Conservation (phyloP, 129 eudicot species). For the Saussurea involucrata region DNA sequence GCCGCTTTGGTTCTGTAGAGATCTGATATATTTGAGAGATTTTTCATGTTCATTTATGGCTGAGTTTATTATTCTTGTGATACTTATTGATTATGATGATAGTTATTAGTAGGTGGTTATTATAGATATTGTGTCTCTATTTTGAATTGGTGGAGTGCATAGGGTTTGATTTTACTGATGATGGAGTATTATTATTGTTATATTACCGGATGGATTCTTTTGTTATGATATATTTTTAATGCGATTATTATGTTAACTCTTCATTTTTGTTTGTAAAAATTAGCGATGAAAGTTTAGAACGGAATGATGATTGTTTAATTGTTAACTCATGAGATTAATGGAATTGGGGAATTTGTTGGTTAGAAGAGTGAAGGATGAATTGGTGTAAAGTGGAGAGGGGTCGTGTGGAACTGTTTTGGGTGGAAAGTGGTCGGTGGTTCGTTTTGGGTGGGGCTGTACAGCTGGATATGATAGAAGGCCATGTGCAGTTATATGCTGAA, state of each 20-base stretch:
- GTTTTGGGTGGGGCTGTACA: neutral
- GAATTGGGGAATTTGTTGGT: neutral
- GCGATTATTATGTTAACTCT: neutral
- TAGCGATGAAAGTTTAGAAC: neutral
- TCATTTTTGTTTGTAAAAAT: neutral
- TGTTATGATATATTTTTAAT: neutral
- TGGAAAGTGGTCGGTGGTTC: constrained; percentile 7
- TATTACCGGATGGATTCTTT: constrained; percentile 23
- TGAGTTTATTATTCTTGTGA: constrained; percentile 5
- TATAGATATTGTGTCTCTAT: neutral
- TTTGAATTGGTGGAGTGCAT: constrained; percentile 10
- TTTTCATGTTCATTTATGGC: neutral
- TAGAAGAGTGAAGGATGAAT: neutral
- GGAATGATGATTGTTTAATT: neutral
- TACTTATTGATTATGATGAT: neutral
- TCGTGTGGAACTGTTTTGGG: neutral
- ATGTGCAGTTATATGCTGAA: constrained; percentile 24
- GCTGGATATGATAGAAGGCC: constrained; percentile 14
- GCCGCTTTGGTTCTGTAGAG: constrained; percentile 63
- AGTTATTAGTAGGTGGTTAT: neutral
- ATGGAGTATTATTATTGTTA: neutral
- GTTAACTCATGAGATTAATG: no score
- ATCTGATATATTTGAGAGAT: constrained; percentile 5
- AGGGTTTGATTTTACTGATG: constrained; percentile 13
- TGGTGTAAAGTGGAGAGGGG: neutral